phyloP scores from a whole-genome alignment of 2,329 filamentous ascomycete genomes.

The Penicillium sp. region DNA sequence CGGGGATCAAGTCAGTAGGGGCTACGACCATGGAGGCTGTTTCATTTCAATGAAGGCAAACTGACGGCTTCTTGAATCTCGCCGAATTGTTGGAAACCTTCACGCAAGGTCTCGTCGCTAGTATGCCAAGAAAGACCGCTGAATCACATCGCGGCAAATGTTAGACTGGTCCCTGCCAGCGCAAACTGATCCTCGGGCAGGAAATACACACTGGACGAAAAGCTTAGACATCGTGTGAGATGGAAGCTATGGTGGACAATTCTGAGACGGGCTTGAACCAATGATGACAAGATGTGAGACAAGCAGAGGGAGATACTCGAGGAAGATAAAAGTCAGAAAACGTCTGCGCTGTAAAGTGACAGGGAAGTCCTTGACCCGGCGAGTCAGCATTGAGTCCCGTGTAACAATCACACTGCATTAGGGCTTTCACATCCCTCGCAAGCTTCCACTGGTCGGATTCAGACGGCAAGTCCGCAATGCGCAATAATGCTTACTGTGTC shows the following conservation, averaged over 20 bases:
- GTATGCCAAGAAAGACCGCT: constrained; percentile 99
- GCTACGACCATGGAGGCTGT: not conserved
- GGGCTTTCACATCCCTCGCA: constrained; percentile 19
- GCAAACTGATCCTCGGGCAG: not conserved
- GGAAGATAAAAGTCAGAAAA: constrained; percentile 8
- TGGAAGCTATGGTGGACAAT: not conserved
- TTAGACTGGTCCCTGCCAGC: not conserved
- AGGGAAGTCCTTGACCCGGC: constrained; percentile 25
- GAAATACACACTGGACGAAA: constrained; percentile 75
- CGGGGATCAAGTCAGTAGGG: constrained; percentile 20
- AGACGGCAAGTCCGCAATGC: constrained; percentile 11
- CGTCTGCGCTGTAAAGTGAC: constrained; percentile 7
- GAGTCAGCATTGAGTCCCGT: constrained; percentile 26
- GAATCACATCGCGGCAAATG: not conserved
- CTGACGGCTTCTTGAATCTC: constrained; percentile 91
- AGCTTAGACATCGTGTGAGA: constrained; percentile 72
- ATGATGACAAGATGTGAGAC: not conserved
- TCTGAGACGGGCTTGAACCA: constrained; percentile 1
- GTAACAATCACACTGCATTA: constrained; percentile 28
- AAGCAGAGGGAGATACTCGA: not conserved
- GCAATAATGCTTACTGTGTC: constrained; percentile 18
- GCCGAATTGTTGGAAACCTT: constrained; percentile 91
- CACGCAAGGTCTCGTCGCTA: constrained; percentile 77
- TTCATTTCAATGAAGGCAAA: constrained; percentile 28
- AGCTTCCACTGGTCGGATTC: constrained; percentile 6